Conservation (phyloP, 2,329 filamentous ascomycete species). For the Ascochyta rabiei region DNA sequence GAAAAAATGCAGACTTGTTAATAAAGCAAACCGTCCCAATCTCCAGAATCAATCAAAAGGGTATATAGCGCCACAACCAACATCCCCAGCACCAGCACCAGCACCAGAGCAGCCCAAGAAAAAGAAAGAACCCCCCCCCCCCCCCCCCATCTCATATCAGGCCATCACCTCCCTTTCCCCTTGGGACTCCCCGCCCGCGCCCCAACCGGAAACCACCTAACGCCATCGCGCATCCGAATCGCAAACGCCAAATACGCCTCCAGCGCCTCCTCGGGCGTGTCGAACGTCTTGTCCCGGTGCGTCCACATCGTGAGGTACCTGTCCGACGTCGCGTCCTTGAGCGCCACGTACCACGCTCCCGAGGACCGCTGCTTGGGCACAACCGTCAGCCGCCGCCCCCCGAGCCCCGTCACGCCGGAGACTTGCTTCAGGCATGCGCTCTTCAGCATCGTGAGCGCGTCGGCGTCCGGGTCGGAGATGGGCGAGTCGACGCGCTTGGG, state of each 20-base stretch:
- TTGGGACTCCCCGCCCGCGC: constrained; percentile 6
- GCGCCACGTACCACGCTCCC: constrained; percentile 33
- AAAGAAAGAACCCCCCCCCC: too few relatives aligned
- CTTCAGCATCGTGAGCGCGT: constrained; percentile 5
- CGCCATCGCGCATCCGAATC: constrained; percentile 29
- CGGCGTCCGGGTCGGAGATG: background rate
- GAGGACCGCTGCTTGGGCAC: constrained; percentile 29
- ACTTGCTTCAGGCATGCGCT: constrained; percentile 14
- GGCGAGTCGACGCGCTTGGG: constrained; percentile 13
- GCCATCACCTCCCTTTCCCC: constrained; percentile 7
- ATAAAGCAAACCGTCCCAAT: background rate
- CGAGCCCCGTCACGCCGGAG: constrained; percentile 29
- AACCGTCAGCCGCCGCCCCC: constrained; percentile 30
- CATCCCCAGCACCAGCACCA: too few relatives aligned
- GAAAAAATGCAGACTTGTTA: background rate
- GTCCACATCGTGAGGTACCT: constrained; percentile 43
- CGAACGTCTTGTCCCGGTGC: constrained; percentile 33
- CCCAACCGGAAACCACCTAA: constrained; percentile 32
- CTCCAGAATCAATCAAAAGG: constrained; percentile 3
- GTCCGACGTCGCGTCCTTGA: constrained; percentile 33
- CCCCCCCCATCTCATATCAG: too few relatives aligned
- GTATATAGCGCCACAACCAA: constrained; percentile 10
- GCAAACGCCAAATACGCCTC: constrained; percentile 34
- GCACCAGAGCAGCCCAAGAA: too few relatives aligned
- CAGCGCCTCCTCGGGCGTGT: constrained; percentile 30